Percentiles rank a stretch among this genome's conserved stretches.
phyloP scores from a whole-genome alignment of 129 eudicot genomes.

The Solidago caesia region DNA sequence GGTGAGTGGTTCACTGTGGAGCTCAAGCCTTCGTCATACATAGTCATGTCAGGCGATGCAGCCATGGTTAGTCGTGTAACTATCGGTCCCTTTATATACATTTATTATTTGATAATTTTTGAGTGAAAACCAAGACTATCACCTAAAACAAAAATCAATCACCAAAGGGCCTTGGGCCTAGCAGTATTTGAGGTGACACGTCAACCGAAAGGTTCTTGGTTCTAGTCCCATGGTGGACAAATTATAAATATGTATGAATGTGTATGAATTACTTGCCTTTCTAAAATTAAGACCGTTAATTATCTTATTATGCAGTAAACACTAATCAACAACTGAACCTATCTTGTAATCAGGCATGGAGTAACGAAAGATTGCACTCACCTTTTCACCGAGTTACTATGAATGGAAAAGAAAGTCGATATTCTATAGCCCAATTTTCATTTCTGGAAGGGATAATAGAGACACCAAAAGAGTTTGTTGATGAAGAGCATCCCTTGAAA shows the following conservation, averaged over 20 bases:
- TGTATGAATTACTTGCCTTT: neutral
- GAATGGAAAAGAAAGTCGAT: constrained; percentile 59
- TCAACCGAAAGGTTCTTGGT: neutral
- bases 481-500: constrained; percentile 58
- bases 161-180: too few species aligned
- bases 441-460: constrained; percentile 57
- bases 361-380: constrained; percentile 61
- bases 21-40: constrained; percentile 56
- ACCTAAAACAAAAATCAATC: too few species aligned
- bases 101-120: neutral
- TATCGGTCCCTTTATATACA: neutral
- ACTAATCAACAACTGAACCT: neutral
- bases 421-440: constrained; percentile 65
- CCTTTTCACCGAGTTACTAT: constrained; percentile 73
- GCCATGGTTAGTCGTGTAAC: constrained; percentile 46
- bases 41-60: constrained; percentile 77
- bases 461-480: constrained; percentile 73
- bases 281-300: neutral
- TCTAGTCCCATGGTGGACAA: too few species aligned
- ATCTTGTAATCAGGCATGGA: constrained; percentile 61
- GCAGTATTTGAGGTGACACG: neutral
- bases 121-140: too few species aligned
- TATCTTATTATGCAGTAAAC: neutral
- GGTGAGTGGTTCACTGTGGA: constrained; percentile 70
- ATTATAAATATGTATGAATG: too few species aligned